Evolutionary conservation across 148 eudicot species (phyloP), one percentile per base, ranked within the genome.

Genomic region (Chenopodium suecicum): DNA sequence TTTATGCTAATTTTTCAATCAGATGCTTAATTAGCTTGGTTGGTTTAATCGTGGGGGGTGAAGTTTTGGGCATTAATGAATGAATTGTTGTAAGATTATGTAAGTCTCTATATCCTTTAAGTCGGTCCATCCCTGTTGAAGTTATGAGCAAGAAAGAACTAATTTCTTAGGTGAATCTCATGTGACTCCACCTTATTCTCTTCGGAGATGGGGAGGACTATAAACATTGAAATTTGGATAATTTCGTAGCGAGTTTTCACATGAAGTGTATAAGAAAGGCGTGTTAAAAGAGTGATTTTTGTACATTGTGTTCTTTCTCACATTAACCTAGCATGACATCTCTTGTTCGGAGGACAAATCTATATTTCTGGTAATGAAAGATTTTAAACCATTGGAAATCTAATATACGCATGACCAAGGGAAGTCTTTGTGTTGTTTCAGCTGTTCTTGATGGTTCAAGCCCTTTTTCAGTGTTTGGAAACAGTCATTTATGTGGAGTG

Each of bases 391-490:
- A 56, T 54, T 56, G 62, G 62, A 56, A 56, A 17, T 56, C 62
- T 3, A 3, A 17, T 2, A 16, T 56, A 56, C 1, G 4, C 62
- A 17, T 14, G 6, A 14, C 16, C 29, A 71, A 76, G 67, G 58
- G 29, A 76, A 70, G 69, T 77, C 22, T 62, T 78, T 71, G 50
- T 77, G 73, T 47, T 76, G 34, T 22, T 47, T 56, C 62, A 56
- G 17, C 62, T 56, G 62, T 56, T 64, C 62, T 81, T 54, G 22
- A 14, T 58, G 79, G 85, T 54, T 83, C 70, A 66, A 64, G 83
- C 60, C 69, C 69, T 31, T 73, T 74, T 73, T 73, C 17, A 50
- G 19, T 78, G 56, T 78, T 60, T 41, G 68, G 78, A 76, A 68
- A 25, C 32, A 4, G 70, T 69, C 25, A 31, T 70, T 70, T 78